Base-by-base conservation (phyloP, 257 asterid species). In the Scutellaria baicalensis region DNA sequence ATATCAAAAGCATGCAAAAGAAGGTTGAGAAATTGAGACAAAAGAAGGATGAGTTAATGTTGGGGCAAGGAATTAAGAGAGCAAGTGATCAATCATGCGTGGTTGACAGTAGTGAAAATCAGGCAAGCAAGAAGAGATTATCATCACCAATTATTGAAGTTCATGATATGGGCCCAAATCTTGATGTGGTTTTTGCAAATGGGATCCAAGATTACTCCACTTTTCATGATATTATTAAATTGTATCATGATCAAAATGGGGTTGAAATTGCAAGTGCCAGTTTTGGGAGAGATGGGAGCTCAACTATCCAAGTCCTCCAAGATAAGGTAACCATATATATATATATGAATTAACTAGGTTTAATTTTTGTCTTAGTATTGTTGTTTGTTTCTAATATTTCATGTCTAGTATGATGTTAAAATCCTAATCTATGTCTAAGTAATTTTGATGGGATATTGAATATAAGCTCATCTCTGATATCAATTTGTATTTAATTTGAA, bases 131-230 rank as follows among this genome's bases (percentile, higher is more conserved):
- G 8, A 44, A 50, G 58, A 68, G 14, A 6, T 10, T 2, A 21
- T 33, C 76, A 9, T 35, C 70, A 7, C 70, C 82, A n/a, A 21
- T 49, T 44, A 21, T 84, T 47, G 76, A 86, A 75, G 40, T 84
- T 69, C 89, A 82, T 5, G 76, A 86, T 10, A 74, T 86, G 83
- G 84, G 83, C 2, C 83, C 81, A n/a, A 48, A 71, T 31, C 50
- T 79, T 64, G 74, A 70, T 64, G 73, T 77, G 10, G 27, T 84
- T 40, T 33, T 77, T 36, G 67, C 84, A 1, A 72, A 5, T 38
- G 79, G 77, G 44, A 73, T 82, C 6, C 44, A 62, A 0, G 77
- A 76, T 43, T 60, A 61, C n/a, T 38, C 83, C 8, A 48, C 9
- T 47, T 86, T 86, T 70, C 64, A 60, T 13, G 58, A 64, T 35